Evolutionary conservation across 495 filamentous ascomycete genomes (phyloP).

Genomic region (Penicillium cosmopolitanum): DNA sequence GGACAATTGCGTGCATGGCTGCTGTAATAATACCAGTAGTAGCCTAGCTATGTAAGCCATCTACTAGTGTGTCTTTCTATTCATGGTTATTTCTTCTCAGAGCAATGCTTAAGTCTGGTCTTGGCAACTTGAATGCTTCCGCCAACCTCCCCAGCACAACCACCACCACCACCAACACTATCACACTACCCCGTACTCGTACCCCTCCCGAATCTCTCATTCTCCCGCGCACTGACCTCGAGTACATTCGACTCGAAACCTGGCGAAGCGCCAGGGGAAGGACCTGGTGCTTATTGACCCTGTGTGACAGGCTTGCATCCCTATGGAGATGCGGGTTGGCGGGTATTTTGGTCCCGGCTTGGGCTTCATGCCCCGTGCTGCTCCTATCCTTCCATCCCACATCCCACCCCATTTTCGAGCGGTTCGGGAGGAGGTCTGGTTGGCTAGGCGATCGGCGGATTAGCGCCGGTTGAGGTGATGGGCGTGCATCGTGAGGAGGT

Average conservation of each 20-base stretch:
- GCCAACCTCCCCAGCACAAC: background rate
- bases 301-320: constrained; percentile 12
- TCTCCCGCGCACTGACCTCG: constrained; percentile 13
- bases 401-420: constrained; percentile 19
- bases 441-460: constrained; percentile 40
- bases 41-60: no score
- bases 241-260: background rate
- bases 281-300: constrained; percentile 16
- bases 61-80: no score
- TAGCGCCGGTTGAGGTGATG: constrained; percentile 45
- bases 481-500: constrained; percentile 36
- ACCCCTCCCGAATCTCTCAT: background rate
- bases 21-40: no score
- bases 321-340: constrained; percentile 6
- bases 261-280: background rate
- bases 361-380: constrained; percentile 6
- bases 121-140: no score
- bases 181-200: background rate
- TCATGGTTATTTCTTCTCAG: no score
- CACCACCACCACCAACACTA: background rate
- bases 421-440: constrained; percentile 39
- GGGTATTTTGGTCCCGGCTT: constrained; percentile 11
- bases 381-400: constrained; percentile 3
- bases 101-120: no score
- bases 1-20: no score